Conservation (phyloP, 2,329 filamentous ascomycete species). For the Cladorrhinum sp. region DNA sequence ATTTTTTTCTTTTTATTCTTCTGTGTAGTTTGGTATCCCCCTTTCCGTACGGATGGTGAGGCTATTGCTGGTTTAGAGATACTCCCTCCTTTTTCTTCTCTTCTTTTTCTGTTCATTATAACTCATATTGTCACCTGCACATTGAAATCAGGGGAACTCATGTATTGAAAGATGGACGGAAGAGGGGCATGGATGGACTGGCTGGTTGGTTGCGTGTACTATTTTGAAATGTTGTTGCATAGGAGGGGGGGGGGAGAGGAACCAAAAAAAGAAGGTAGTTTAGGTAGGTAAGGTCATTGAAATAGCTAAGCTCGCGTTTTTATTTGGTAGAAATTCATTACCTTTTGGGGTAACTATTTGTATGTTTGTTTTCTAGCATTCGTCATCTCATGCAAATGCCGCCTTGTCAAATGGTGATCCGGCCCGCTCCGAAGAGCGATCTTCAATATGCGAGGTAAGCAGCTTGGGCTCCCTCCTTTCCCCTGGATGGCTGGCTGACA, state of each 20-base stretch:
- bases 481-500: background rate
- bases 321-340: background rate
- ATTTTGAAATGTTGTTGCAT: background rate
- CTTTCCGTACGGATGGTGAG: background rate
- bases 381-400: too few relatives aligned
- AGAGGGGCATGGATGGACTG: background rate
- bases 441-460: background rate
- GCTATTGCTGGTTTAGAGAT: background rate
- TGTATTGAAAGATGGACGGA: conserved; percentile 1
- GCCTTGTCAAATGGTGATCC: background rate
- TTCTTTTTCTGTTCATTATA: background rate
- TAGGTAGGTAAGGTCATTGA: background rate
- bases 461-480: background rate
- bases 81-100: background rate
- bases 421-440: conserved; percentile 1
- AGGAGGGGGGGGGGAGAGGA: background rate
- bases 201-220: background rate
- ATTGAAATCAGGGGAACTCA: background rate
- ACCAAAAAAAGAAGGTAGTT: background rate
- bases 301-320: background rate
- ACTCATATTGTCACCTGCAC: background rate
- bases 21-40: background rate
- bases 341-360: background rate
- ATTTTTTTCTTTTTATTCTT: background rate
- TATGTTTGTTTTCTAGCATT: too few relatives aligned